Percentiles rank a stretch among this genome's conserved stretches.
phyloP scores from a whole-genome alignment of 495 filamentous ascomycete genomes.

The Aspergillus affinis region DNA sequence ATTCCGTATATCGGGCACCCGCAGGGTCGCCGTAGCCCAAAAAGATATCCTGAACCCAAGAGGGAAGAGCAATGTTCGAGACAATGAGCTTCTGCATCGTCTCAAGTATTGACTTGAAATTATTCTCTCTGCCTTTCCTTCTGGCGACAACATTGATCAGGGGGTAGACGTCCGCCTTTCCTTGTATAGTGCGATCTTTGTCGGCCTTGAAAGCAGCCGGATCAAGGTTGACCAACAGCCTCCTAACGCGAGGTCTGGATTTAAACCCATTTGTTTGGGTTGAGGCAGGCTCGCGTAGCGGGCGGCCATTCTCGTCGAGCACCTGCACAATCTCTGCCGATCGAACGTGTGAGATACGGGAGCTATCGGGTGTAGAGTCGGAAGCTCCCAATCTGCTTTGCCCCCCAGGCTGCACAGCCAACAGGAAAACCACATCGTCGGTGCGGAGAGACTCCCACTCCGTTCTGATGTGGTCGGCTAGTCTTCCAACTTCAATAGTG shows the following conservation, averaged over 20 bases:
- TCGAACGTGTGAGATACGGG: slow-evolving; percentile 69
- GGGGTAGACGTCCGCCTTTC: slow-evolving; percentile 78
- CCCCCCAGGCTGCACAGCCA: slow-evolving; percentile 61
- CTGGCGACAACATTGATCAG: slow-evolving; percentile 84
- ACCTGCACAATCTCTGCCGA: slow-evolving; percentile 86
- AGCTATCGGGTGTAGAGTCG: slow-evolving; percentile 46
- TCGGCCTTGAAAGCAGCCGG: slow-evolving; percentile 76
- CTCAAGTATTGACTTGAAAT: slow-evolving; percentile 92
- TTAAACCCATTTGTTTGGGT: slow-evolving; percentile 53
- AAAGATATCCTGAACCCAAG: slow-evolving; percentile 96
- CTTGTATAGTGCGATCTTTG: slow-evolving; percentile 58
- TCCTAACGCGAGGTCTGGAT: slow-evolving; percentile 57
- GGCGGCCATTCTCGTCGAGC: slow-evolving; percentile 81
- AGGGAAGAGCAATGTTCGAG: slow-evolving; percentile 80
- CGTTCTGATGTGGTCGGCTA: slow-evolving; percentile 69
- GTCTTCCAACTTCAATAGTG: slow-evolving; percentile 76
- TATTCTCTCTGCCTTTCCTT: slow-evolving; percentile 87
- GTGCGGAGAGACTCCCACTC: slow-evolving; percentile 91
- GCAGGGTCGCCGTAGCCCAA: slow-evolving; percentile 93
- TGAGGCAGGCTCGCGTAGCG: slow-evolving; percentile 59
- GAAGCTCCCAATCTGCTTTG: slow-evolving; percentile 60
- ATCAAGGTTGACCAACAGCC: slow-evolving; percentile 81
- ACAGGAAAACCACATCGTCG: slow-evolving; percentile 87
- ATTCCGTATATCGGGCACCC: slow-evolving; percentile 78
- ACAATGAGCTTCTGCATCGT: slow-evolving; percentile 85